Percentiles rank a stretch among this genome's conserved stretches.
Conservation (phyloP, 2,329 filamentous ascomycete species). For the Fusarium lateritium region DNA sequence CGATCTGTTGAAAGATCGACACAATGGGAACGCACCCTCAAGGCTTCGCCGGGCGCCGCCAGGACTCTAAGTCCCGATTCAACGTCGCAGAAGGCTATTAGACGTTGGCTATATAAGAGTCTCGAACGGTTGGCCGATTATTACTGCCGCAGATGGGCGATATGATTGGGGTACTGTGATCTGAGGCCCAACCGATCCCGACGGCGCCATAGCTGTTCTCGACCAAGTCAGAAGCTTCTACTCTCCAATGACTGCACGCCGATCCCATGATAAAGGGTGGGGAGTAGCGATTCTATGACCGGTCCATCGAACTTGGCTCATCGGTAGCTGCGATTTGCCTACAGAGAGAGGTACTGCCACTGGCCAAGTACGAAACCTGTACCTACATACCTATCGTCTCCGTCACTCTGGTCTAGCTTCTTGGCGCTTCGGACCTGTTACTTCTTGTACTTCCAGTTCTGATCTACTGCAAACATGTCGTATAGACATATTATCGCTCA, state of each 20-base stretch:
- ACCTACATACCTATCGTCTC: background rate
- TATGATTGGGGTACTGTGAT: background rate
- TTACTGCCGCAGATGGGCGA: no score
- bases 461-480: background rate
- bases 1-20: no score
- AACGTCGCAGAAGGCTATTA: no score
- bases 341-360: rapidly evolving
- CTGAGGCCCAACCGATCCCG: background rate
- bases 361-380: background rate
- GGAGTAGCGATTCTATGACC: background rate
- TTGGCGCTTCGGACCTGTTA: background rate
- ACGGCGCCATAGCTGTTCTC: background rate
- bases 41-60: no score
- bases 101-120: no score
- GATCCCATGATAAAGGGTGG: background rate
- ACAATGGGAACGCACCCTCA: no score
- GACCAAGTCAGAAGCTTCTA: background rate
- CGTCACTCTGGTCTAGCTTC: background rate
- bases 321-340: background rate
- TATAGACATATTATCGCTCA: conserved; percentile 45
- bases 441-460: background rate
- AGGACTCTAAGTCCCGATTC: no score
- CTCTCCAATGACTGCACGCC: background rate
- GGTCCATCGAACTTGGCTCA: background rate
- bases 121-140: background rate